A percentile compares a stretch with the other conserved stretches of the same genome.
phyloP scores from a whole-genome alignment of 768 basidiomycete genomes.

The Termitomyces sp. region DNA sequence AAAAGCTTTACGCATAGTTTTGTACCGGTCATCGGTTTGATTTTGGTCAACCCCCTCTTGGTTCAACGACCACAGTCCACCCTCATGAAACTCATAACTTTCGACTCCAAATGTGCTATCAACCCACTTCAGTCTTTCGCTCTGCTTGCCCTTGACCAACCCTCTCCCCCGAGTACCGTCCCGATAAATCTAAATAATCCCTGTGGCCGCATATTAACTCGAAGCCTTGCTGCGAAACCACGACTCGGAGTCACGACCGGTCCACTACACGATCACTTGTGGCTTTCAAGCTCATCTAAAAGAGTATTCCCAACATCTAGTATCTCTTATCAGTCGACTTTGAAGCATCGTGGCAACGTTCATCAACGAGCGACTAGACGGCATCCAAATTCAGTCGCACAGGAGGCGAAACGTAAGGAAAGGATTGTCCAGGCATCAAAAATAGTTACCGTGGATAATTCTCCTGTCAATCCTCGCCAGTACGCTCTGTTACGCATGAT shows the following conservation, averaged over 20 bases:
- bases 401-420: slow-evolving; percentile 32
- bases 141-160: slow-evolving; percentile 30
- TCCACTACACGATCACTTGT: background rate
- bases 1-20: background rate
- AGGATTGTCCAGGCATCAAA: slow-evolving; percentile 36
- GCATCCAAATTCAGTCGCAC: slow-evolving; percentile 26
- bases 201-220: background rate
- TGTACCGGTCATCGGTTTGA: background rate
- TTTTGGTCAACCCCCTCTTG: background rate
- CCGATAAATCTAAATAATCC: background rate
- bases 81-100: background rate
- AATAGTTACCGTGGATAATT: slow-evolving; percentile 48
- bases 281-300: slow-evolving; percentile 11
- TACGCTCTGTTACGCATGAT: slow-evolving; percentile 61
- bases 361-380: slow-evolving; percentile 22
- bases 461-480: slow-evolving; percentile 57
- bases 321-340: background rate
- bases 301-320: background rate
- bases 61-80: background rate
- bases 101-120: slow-evolving; percentile 16
- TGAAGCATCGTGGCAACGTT: background rate
- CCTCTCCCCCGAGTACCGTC: background rate
- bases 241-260: background rate
- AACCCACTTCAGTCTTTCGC: slow-evolving; percentile 39
- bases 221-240: background rate